These are phyloP conservation scores for Rhododendron kiyosumense DNA, from an alignment of 148 eudicot species.

Conservation along the genomic window DNA sequence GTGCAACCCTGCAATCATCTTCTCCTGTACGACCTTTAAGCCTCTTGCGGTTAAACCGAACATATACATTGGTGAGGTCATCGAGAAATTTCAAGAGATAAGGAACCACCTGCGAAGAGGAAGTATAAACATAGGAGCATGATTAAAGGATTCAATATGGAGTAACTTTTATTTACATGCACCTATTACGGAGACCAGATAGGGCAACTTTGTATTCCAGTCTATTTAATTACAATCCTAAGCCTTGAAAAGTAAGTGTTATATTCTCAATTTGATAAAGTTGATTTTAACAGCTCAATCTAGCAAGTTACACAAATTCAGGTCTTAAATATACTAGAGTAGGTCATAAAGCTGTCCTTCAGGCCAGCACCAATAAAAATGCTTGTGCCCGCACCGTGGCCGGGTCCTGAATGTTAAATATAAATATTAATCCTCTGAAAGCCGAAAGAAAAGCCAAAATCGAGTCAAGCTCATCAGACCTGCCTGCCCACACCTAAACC, in stretches of 20 bases:
- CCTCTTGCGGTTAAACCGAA: slow-evolving; percentile 91
- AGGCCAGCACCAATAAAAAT: neutral
- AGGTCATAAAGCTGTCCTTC: neutral
- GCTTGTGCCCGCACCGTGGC: neutral
- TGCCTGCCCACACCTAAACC: neutral
- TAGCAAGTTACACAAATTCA: neutral
- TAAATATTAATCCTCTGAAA: neutral
- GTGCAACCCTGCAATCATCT: slow-evolving; percentile 90
- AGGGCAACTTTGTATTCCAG: neutral
- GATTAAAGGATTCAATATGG: neutral
- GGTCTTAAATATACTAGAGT: neutral
- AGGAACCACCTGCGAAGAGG: slow-evolving; percentile 70
- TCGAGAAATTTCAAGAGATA: slow-evolving; percentile 83
- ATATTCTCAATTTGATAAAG: too few relatives aligned
- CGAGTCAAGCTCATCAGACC: neutral
- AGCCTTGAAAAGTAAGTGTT: neutral
- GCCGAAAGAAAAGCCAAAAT: neutral
- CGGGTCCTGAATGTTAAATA: neutral
- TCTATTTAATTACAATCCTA: neutral
- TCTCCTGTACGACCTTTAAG: slow-evolving; percentile 92
- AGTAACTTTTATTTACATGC: neutral
- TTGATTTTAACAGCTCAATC: neutral
- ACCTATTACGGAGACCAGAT: neutral
- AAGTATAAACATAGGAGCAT: slow-evolving; percentile 3
- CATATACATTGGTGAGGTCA: slow-evolving; percentile 85